Percentiles rank a stretch among this genome's conserved stretches.
Evolutionary conservation across 352 stramenopile species (phyloP).

Genomic region (Thalassiosira hispida): DNA sequence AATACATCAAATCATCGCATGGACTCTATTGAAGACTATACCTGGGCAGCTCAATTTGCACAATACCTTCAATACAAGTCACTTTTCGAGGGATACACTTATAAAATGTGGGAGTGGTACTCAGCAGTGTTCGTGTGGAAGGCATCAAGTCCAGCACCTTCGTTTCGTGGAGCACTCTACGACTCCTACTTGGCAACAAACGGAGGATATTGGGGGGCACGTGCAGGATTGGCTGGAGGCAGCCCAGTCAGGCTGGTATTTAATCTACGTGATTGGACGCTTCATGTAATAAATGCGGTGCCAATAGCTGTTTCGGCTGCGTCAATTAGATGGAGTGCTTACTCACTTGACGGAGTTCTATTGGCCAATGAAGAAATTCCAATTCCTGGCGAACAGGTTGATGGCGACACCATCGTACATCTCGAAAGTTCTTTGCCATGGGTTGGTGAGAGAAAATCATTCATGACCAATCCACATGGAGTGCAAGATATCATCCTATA

Average conservation of each 20-base stretch:
- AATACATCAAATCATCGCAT: slow-evolving; percentile 22
- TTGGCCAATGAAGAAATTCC: slow-evolving; percentile 19
- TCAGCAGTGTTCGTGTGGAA: slow-evolving; percentile 77
- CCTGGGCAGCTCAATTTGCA: slow-evolving; percentile 56
- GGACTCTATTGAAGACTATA: slow-evolving; percentile 60
- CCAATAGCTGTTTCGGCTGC: slow-evolving; percentile 4
- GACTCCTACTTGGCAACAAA: slow-evolving; percentile 65
- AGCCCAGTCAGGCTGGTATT: slow-evolving; percentile 26
- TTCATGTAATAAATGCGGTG: slow-evolving; percentile 42
- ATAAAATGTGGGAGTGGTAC: slow-evolving; percentile 54
- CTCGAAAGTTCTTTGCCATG: slow-evolving; percentile 33
- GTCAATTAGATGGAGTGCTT: slow-evolving; percentile 28
- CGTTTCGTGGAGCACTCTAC: slow-evolving; percentile 71
- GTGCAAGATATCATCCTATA: slow-evolving; percentile 33
- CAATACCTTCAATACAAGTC: slow-evolving; percentile 68
- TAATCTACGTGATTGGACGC: slow-evolving; percentile 39
- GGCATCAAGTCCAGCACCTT: slow-evolving; percentile 59
- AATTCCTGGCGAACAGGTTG: slow-evolving; percentile 1
- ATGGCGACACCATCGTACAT: slow-evolving; percentile 28
- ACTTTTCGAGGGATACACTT: slow-evolving; percentile 62
- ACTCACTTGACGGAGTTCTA: slow-evolving; percentile 34
- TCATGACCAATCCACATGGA: background rate
- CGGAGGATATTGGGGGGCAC: slow-evolving; percentile 52
- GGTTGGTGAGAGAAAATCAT: slow-evolving; percentile 15
- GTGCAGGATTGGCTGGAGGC: slow-evolving; percentile 32